Percentiles rank a stretch among this genome's conserved stretches.
Evolutionary conservation across 495 filamentous ascomycete genomes (phyloP).

Genomic region (Aspergillus panamensis): DNA sequence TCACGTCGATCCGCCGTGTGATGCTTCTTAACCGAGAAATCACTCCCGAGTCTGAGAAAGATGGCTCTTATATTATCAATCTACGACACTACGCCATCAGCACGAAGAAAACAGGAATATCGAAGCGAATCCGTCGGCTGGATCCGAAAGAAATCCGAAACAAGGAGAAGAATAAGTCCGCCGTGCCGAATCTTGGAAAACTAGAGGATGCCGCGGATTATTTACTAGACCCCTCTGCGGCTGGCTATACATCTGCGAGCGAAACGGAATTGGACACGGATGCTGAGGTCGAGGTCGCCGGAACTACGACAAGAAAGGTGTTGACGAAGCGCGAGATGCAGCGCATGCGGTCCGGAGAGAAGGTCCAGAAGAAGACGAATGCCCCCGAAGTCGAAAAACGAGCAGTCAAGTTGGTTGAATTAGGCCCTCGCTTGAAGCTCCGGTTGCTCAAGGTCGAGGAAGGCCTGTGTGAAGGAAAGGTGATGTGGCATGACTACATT

Average conservation of each 20-base stretch:
- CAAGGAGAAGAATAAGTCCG: slow-evolving; percentile 59
- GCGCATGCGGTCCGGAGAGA: slow-evolving; percentile 45
- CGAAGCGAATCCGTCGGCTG: slow-evolving; percentile 75
- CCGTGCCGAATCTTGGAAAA: slow-evolving; percentile 83
- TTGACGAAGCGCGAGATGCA: slow-evolving; percentile 62
- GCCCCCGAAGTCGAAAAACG: slow-evolving; percentile 65
- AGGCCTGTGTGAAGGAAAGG: slow-evolving; percentile 81
- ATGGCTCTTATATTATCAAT: slow-evolving; percentile 77
- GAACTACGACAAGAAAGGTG: slow-evolving; percentile 64
- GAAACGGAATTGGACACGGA: slow-evolving; percentile 93
- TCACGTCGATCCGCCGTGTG: slow-evolving; percentile 83
- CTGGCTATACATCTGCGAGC: slow-evolving; percentile 87
- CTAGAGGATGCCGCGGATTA: slow-evolving; percentile 94
- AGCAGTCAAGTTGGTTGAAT: slow-evolving; percentile 84
- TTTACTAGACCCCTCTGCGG: slow-evolving; percentile 78
- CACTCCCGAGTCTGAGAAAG: slow-evolving; percentile 43
- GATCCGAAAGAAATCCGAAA: slow-evolving; percentile 78
- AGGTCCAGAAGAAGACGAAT: slow-evolving; percentile 33
- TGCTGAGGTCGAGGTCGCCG: slow-evolving; percentile 88
- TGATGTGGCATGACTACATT: slow-evolving; percentile 97
- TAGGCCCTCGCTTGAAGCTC: slow-evolving; percentile 85
- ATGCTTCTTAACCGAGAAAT: slow-evolving; percentile 83
- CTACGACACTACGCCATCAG: slow-evolving; percentile 93
- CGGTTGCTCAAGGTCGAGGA: slow-evolving; percentile 96
- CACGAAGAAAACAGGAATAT: slow-evolving; percentile 79